Evolutionary conservation across 371 early-diverging fungal species (phyloP), one percentile per base, ranked within the genome.

Genomic region (Saksenaea oblongispora): DNA sequence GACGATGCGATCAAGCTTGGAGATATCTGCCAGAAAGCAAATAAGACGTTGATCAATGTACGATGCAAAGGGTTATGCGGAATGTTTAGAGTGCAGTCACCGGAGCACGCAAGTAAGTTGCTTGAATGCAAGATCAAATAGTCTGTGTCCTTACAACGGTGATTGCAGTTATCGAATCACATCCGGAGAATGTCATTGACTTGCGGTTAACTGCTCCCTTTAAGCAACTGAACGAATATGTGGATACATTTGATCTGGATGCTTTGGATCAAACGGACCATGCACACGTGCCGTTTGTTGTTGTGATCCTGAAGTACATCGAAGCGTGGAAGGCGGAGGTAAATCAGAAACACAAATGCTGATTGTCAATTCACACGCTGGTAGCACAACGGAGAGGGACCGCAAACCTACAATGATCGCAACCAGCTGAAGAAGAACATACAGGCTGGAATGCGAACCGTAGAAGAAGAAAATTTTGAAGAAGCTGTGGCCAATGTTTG

Each of bases 391-490:
- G 81, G 82, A 9, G 74, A 78, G 47, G 65, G 83, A 11, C 93
- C 94, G 9, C 66, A 71, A 7, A 84, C 82, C 3, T 86, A 81
- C 55, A 64, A 71, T 2, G 91, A 94, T 58, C 83, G 87, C 58
- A 85, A 86, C 24, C 81, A 86, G 62, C 80, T 95, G 64, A 88
- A 90, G 42, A 76, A 84, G 17, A 62, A 83, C 34, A 78, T 96
- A 5, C 68, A 70, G 7, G 56, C 70, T 1, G 82, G 79, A 54
- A 87, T 85, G 78, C 79, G 86, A 17, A 76, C 78, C 5, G 61
- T 75, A 1, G 94, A 94, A 39, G 84, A 89, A 63, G 96, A 96
- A 64, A 97, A 97, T 69, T 94, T 93, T 72, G 89, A 88, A 13
- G 95, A 97, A 73, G 97, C 97, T 0, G 67, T 87, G 18, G 72